phyloP scores from a whole-genome alignment of 148 eudicot genomes.

The Mesembryanthemum crystallinum region DNA sequence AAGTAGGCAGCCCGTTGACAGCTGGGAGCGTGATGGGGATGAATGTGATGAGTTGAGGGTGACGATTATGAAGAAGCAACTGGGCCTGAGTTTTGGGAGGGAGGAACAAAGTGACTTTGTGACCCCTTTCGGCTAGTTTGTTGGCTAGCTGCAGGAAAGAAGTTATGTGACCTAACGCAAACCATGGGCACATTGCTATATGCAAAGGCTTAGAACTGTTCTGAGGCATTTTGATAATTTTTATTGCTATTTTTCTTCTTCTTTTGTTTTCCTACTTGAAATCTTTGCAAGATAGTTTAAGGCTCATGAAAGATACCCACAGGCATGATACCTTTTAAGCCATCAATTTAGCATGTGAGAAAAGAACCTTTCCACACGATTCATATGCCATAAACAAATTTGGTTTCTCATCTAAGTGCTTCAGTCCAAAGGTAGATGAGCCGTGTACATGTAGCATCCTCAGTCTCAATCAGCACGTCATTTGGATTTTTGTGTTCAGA shows the following conservation, averaged over 20 bases:
- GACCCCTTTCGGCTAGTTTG: constrained; percentile 45
- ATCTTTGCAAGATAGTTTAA: neutral
- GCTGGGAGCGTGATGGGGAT: constrained; percentile 41
- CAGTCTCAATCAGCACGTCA: too few species aligned
- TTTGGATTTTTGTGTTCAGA: too few species aligned
- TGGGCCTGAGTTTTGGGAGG: constrained; percentile 37
- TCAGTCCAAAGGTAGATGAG: too few species aligned
- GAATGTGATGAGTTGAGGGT: constrained; percentile 44
- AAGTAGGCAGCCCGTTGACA: constrained; percentile 42
- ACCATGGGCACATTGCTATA: constrained; percentile 60
- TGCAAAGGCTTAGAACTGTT: constrained; percentile 25
- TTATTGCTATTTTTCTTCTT: neutral
- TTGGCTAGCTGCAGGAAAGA: constrained; percentile 48
- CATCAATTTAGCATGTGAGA: constrained; percentile 1
- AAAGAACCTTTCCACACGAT: constrained; percentile 3
- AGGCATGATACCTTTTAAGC: neutral
- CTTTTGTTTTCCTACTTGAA: neutral
- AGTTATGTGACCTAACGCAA: constrained; percentile 54
- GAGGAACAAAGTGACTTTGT: constrained; percentile 36
- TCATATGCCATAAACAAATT: constrained; percentile 5
- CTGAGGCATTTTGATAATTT: constrained; percentile 18
- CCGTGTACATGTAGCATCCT: too few species aligned
- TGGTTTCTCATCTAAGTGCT: constrained; percentile 7
- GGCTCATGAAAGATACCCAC: neutral
- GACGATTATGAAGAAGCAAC: constrained; percentile 41